Evolutionary conservation across 441 rosid species (phyloP), one percentile per base, ranked within the genome.

Genomic region (Aleurites moluccanus): DNA sequence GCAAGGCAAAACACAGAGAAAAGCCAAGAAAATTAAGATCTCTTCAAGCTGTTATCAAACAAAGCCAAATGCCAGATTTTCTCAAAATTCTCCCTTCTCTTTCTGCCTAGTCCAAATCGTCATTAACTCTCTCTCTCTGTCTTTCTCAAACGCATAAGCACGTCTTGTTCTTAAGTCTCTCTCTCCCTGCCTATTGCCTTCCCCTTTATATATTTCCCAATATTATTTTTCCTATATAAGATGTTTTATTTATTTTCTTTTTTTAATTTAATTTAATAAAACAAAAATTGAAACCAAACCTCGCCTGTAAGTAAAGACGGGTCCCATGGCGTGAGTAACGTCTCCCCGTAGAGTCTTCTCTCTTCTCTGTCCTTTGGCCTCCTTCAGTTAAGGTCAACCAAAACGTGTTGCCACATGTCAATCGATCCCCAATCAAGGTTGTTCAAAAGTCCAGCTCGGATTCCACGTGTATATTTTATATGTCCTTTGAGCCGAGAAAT

Each of bases 371-470:
- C 50, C n/a, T n/a, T n/a, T n/a, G n/a, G n/a, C n/a, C n/a, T n/a
- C n/a, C n/a, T n/a, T n/a, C n/a, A n/a, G n/a, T n/a, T n/a, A n/a
- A n/a, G n/a, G n/a, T n/a, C n/a, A n/a, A n/a, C 73, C 57, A 27
- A 25, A 40, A 3, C 3, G 1, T 0, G 6, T 16, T 61, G 52
- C 86, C 87, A 88, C 86, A 85, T 83, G 91, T 79, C 83, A 6
- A 18, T 0, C 10, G 72, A 80, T 73, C 62, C 52, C 75, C 66
- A 25, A 42, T 10, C 30, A 0, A 28, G 72, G 80, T 75, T 21
- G 86, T 73, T 80, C 68, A 66, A 20, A 47, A n/a, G 77, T 79
- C 96, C 96, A 92, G 83, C 81, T 84, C 60, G 85, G 94, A 88
- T 67, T 85, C 87, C 89, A 85, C 74, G 80, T 84, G 77, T 66